phyloP scores from a whole-genome alignment of 768 basidiomycete genomes.

The Terana coerulea region DNA sequence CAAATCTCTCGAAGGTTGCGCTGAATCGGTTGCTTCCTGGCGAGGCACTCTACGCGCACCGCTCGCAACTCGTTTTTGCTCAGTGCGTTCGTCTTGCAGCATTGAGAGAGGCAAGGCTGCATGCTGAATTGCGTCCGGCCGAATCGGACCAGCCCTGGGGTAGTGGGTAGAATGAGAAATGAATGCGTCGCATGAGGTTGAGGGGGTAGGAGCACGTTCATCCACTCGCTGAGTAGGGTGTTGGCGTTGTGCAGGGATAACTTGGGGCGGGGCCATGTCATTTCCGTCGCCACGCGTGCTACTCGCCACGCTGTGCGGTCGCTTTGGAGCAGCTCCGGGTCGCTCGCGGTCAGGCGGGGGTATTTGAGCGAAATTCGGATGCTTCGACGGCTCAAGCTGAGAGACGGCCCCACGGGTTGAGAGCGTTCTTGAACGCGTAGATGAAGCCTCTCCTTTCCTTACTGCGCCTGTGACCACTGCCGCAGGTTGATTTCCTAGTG shows the following conservation, averaged over 20 bases:
- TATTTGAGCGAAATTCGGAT: too few relatives aligned
- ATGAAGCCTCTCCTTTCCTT: background rate
- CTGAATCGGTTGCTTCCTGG: conserved; percentile 5
- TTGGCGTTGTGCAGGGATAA: background rate
- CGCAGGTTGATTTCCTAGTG: background rate
- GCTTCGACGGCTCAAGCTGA: background rate
- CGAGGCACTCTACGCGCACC: conserved; percentile 21
- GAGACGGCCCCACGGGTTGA: background rate
- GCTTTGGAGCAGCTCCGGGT: too few relatives aligned
- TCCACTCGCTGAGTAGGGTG: background rate
- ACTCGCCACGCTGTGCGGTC: too few relatives aligned
- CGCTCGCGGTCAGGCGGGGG: conserved; percentile 1
- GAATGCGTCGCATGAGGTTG: background rate
- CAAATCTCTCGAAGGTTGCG: background rate
- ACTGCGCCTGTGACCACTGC: background rate
- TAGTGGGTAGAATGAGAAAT: background rate
- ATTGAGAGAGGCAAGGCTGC: background rate
- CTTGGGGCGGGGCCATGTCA: too few relatives aligned
- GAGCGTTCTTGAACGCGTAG: background rate
- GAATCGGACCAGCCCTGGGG: background rate
- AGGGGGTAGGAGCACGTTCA: background rate
- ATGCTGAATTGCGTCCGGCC: background rate
- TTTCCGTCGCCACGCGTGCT: too few relatives aligned
- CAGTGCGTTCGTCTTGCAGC: background rate
- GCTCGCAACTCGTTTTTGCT: conserved; percentile 16